A percentile compares a stretch with the other conserved stretches of the same genome.
phyloP scores from a whole-genome alignment of 2,329 filamentous ascomycete genomes.

The Colletotrichum trifolii region DNA sequence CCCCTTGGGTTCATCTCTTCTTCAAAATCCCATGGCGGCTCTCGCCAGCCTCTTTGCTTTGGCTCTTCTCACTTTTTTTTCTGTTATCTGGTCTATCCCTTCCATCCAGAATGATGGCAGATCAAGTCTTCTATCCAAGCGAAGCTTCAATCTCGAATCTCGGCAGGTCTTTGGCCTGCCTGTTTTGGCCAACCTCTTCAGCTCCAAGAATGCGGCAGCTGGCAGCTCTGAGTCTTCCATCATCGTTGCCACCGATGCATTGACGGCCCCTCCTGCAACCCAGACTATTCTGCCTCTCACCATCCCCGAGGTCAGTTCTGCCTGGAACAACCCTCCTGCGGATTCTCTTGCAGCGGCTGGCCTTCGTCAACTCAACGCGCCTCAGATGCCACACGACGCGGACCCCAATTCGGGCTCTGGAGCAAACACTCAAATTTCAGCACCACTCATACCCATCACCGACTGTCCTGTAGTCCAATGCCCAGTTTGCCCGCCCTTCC shows the following conservation, averaged over 20 bases:
- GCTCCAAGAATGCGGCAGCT: neutral
- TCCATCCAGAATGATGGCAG: neutral
- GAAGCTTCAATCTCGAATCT: neutral
- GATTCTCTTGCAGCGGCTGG: neutral
- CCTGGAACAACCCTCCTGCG: neutral
- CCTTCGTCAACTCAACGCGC: slow-evolving; percentile 7
- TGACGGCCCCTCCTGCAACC: neutral
- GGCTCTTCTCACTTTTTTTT: slow-evolving; percentile 14
- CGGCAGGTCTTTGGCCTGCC: slow-evolving; percentile 28
- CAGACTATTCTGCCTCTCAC: neutral
- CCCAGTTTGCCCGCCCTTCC: slow-evolving; percentile 37
- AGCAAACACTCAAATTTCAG: neutral
- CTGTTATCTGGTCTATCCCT: slow-evolving; percentile 9
- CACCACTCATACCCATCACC: slow-evolving; percentile 28
- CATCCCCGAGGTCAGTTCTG: neutral
- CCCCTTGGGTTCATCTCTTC: neutral
- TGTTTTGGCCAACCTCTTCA: neutral
- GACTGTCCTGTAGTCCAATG: slow-evolving; percentile 36
- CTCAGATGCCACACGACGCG: slow-evolving; percentile 15
- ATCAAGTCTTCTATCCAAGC: neutral
- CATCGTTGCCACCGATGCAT: neutral
- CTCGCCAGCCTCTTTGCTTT: slow-evolving; percentile 15
- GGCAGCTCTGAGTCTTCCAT: neutral
- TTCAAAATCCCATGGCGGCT: slow-evolving; percentile 5
- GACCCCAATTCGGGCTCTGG: slow-evolving; percentile 1